Evolutionary conservation across 495 filamentous ascomycete species (phyloP).

Genomic region (Aspergillus biplanus): DNA sequence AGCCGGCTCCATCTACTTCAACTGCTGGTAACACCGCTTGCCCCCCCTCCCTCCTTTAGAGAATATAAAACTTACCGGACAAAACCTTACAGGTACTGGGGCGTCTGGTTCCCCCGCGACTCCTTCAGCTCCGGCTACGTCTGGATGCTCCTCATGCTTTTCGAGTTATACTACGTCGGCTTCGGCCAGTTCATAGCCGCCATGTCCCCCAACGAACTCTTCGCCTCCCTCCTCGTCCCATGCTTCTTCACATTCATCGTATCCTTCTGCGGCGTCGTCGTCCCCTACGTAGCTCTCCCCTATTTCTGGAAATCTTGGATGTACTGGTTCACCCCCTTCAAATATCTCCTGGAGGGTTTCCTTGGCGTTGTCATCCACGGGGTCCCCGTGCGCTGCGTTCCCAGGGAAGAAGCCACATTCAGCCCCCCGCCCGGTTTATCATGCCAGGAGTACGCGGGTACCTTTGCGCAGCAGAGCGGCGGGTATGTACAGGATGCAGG

Average conservation of each 20-base stretch:
- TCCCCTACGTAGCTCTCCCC: constrained; percentile 57
- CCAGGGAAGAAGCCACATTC: constrained; percentile 61
- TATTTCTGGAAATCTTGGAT: constrained; percentile 70
- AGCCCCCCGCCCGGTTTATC: constrained; percentile 51
- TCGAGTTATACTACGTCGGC: constrained; percentile 72
- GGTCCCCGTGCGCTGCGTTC: constrained; percentile 56
- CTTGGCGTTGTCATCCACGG: constrained; percentile 58
- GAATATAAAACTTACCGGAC: not conserved
- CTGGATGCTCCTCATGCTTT: constrained; percentile 66
- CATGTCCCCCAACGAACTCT: constrained; percentile 70
- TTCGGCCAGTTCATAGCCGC: constrained; percentile 80
- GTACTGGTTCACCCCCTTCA: constrained; percentile 68
- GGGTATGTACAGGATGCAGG: constrained; percentile 55
- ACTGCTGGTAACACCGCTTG: constrained; percentile 55
- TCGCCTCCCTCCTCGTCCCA: constrained; percentile 70
- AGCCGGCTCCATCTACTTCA: constrained; percentile 56
- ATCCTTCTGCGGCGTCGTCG: constrained; percentile 66
- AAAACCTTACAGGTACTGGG: constrained; percentile 44
- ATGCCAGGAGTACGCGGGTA: constrained; percentile 55
- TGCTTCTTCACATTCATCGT: constrained; percentile 67
- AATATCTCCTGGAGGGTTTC: constrained; percentile 63
- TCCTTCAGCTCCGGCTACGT: constrained; percentile 59
- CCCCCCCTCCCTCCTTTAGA: not conserved
- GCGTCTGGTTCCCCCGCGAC: constrained; percentile 55
- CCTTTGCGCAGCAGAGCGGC: constrained; percentile 45